Evolutionary conservation across 1,284 basidiomycete genomes (phyloP).

Genomic region (Ceratobasidium sp.): DNA sequence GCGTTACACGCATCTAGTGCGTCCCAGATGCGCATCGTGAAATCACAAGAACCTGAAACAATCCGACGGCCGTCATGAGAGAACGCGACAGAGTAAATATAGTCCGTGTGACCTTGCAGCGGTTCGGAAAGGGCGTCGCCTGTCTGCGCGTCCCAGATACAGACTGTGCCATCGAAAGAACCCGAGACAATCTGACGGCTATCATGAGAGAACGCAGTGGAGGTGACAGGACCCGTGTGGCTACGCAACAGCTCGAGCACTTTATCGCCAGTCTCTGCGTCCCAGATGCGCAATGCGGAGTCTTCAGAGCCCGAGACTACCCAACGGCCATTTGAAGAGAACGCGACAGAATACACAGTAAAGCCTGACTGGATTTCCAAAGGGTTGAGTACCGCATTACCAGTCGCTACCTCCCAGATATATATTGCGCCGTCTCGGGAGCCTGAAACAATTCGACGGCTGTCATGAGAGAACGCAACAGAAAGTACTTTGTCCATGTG

Average conservation of each 20-base stretch:
- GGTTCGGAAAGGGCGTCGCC: background rate
- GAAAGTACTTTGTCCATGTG: background rate
- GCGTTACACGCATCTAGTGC: background rate
- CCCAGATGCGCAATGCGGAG: background rate
- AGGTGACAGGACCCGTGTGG: background rate
- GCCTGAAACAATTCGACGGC: background rate
- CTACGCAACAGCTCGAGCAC: background rate
- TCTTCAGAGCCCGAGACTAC: background rate
- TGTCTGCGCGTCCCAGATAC: background rate
- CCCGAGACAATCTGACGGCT: background rate
- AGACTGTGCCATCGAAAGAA: background rate
- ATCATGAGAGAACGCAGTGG: conserved; percentile 5
- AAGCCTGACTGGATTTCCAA: background rate
- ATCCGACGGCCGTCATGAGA: background rate
- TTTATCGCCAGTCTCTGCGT: conserved; percentile 4
- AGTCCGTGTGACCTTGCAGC: background rate
- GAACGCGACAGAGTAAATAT: background rate
- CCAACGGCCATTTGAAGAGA: background rate
- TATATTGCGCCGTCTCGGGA: background rate
- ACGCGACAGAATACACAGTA: background rate
- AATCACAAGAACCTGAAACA: no score
- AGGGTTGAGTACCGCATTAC: no score
- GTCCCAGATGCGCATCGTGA: no score
- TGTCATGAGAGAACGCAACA: conserved; percentile 8
- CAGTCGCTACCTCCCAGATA: background rate